Evolutionary conservation across 2,329 filamentous ascomycete genomes (phyloP).

Genomic region (Phialemonium atrogriseum): DNA sequence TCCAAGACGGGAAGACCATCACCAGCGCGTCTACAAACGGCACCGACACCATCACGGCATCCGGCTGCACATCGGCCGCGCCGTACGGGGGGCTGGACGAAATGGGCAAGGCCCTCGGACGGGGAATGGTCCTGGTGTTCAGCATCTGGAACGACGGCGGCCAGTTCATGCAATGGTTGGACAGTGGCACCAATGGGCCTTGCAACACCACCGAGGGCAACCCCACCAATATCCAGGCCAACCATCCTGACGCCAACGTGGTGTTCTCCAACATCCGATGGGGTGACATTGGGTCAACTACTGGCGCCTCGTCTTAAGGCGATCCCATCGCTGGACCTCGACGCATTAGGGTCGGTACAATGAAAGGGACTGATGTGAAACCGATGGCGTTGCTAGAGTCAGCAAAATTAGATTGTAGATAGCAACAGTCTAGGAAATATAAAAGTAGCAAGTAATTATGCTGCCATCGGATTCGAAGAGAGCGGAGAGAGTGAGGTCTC

Average conservation of each 20-base stretch:
- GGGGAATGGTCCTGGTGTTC: slow-evolving; percentile 36
- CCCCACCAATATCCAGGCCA: slow-evolving; percentile 32
- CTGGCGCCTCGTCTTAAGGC: too few relatives aligned
- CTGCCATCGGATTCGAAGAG: too few relatives aligned
- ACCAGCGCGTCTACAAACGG: slow-evolving; percentile 12
- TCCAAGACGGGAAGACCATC: slow-evolving; percentile 37
- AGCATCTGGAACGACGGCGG: slow-evolving; percentile 39
- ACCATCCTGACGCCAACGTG: slow-evolving; percentile 34
- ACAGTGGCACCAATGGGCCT: slow-evolving; percentile 33
- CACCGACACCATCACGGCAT: slow-evolving; percentile 34
- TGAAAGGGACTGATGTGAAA: too few relatives aligned
- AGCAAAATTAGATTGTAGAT: too few relatives aligned
- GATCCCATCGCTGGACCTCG: too few relatives aligned
- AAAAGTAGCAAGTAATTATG: too few relatives aligned
- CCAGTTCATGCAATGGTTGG: slow-evolving; percentile 42
- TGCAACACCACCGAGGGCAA: slow-evolving; percentile 39
- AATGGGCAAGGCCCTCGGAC: slow-evolving; percentile 28
- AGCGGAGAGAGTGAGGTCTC: too few relatives aligned
- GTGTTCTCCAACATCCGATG: slow-evolving; percentile 42
- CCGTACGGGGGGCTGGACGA: slow-evolving; percentile 20
- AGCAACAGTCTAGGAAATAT: too few relatives aligned
- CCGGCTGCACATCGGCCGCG: slow-evolving; percentile 34
- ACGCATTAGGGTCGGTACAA: too few relatives aligned
- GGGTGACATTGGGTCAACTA: slow-evolving; percentile 44
- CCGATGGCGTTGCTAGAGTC: too few relatives aligned